Base-by-base conservation (phyloP, 1,284 basidiomycete species). In the Boletus smithii region DNA sequence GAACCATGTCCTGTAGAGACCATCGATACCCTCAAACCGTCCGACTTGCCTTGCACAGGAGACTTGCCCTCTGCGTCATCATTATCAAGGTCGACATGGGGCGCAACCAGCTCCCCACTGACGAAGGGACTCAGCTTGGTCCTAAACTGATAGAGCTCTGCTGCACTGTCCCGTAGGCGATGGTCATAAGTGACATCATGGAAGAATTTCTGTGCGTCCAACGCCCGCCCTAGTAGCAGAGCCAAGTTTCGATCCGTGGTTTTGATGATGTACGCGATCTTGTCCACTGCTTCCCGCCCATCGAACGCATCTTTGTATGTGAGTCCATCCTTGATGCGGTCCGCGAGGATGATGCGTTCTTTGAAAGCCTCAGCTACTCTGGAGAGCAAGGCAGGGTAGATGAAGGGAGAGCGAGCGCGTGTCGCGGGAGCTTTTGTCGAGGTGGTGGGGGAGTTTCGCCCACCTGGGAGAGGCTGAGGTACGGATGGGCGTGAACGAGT, bases 121-220 rank as follows among this genome's bases (percentile, higher is more conserved):
- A 84, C 83, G 56, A 88, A 90, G 2, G 88, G 87, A 62, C 82
- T 88, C 33, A 91, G 62, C 58, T 80, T 82, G 27, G 80, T 82
- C 53, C 78, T 74, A 71, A 99, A 98, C 67, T 97, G 95, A 69
- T 98, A 99, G 24, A 99, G 72, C 69, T 99, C 97, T 53, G 81
- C 77, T 3, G 85, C 74, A 57, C 85, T 92, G 69, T 99, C 97
- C 42, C 97, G 78, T 53, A 99, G 67, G 11, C 95, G 85, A 68
- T 99, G 97, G 63, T 98, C 95, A 66, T 99, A 99, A 7, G 95
- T 97, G 55, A 99, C 97, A 62, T 98, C 97, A 67, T 99, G 97
- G 68, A 99, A 99, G 73, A 95, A 98, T 72, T 98, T 99, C 72
- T 99, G 97, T 11, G 94, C 90, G 64, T 99, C 97, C 47, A 99